These are phyloP conservation scores for Ustilago bromivora DNA, from an alignment of 1,284 basidiomycete genomes.

Conservation along the genomic window DNA sequence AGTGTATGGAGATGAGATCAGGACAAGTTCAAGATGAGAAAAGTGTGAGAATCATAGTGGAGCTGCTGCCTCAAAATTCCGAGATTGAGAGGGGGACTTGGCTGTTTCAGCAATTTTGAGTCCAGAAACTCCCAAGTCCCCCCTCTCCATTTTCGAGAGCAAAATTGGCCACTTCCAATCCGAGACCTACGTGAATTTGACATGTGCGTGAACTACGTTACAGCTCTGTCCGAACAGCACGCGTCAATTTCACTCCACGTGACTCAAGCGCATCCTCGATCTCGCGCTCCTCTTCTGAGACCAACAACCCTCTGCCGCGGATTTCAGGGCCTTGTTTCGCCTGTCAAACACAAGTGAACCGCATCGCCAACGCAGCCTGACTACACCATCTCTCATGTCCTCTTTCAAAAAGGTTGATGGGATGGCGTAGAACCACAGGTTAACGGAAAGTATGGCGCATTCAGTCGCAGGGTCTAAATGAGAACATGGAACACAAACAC, in stretches of 20 bases:
- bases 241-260: not conserved
- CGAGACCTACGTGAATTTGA: too few species aligned
- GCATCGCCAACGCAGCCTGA: not conserved
- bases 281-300: constrained; percentile 1
- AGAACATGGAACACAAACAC: not conserved
- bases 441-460: not conserved
- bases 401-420: not conserved
- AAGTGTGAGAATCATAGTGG: too few species aligned
- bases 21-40: too few species aligned
- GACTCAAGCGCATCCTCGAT: not conserved
- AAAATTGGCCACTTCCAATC: too few species aligned
- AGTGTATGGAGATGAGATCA: too few species aligned
- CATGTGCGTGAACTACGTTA: too few species aligned
- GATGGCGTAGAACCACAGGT: not conserved
- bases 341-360: not conserved
- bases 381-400: not conserved
- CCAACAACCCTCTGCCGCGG: not conserved
- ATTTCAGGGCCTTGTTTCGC: constrained; percentile 6
- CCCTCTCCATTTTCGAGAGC: too few species aligned
- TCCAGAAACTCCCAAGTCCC: too few species aligned
- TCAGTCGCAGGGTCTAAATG: constrained; percentile 1
- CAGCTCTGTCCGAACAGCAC: not conserved
- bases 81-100: too few species aligned
- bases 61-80: too few species aligned
- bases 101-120: too few species aligned